Base-by-base conservation (phyloP, 2,329 filamentous ascomycete genomes). In the Cladophialophora chaetospira region DNA sequence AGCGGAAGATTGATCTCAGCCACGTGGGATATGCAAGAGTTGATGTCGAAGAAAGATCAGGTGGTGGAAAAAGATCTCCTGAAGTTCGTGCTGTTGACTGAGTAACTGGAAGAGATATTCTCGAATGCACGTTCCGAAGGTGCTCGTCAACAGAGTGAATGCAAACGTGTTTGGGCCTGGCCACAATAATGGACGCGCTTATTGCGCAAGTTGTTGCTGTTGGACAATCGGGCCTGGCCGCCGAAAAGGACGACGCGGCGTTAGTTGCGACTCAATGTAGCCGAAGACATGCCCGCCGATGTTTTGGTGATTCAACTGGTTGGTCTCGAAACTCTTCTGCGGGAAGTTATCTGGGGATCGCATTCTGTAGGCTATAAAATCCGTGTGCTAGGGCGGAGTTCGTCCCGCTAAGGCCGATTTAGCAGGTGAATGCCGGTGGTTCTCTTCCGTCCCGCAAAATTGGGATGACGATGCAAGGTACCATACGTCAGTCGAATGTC, bases 1-100 rank as follows among this genome's bases (percentile, higher is more conserved):
- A 48, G 40, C n/a, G 63, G 63, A 6, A 47, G 61, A 33, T 48
- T 60, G 17, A 52, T 65, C 4, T 50, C 36, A 36, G 58, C 55
- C 17, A 62, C 50, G 4, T 64, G 62, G 60, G 62, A 63, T 42
- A 58, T 61, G 48, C 45, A 55, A 13, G 58, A 64, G 42, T 29
- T 64, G 42, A 38, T 57, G 29, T 38, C 40, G 6, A 63, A 52
- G 43, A 53, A 53, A 45, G 43, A 57, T 8, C 51, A 57, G 42
- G 57, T 64, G 21, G 44, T 52, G 10, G 45, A 58, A 31, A 52
- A 28, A 19, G 62, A 64, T 52, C 28, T 62, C 23, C 57, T 61
- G 21, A 62, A 58, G 44, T 61, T 63, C 47, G 33, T 26, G 19
- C 25, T 58, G 23, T 26, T 58, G 25, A 54, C 58, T 3, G 36